phyloP scores from a whole-genome alignment of 805 yeast genomes.

The Candida maltosa region DNA sequence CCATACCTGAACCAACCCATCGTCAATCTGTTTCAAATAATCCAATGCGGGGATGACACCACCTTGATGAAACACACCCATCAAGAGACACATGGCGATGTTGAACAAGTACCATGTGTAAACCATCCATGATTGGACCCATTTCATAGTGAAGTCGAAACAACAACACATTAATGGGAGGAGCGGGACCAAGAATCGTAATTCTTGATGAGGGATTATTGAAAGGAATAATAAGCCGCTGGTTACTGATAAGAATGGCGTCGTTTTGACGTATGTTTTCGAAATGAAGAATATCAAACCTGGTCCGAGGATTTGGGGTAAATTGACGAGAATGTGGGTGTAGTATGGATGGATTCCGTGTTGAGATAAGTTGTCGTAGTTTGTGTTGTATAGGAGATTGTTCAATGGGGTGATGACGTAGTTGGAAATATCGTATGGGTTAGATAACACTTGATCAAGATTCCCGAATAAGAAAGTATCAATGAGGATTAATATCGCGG shows the following conservation, averaged over 20 bases:
- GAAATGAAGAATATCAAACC: conserved; percentile 46
- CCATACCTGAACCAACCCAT: conserved; percentile 53
- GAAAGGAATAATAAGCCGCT: conserved; percentile 68
- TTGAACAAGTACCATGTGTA: conserved; percentile 66
- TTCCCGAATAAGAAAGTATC: conserved; percentile 51
- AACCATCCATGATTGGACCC: conserved; percentile 19
- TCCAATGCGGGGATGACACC: conserved; percentile 75
- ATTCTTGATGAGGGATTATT: conserved; percentile 84
- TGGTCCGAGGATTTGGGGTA: conserved; percentile 86
- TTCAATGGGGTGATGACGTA: conserved; percentile 71
- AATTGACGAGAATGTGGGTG: conserved; percentile 69
- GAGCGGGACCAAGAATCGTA: conserved; percentile 79
- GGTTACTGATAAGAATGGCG: conserved; percentile 56
- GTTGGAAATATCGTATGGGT: conserved; percentile 12
- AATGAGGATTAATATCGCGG: conserved; percentile 36
- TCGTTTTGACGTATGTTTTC: conserved; percentile 40
- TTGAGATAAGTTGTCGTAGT: conserved; percentile 51
- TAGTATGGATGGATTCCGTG: conserved; percentile 86
- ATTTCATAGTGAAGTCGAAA: conserved; percentile 34
- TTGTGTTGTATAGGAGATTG: conserved; percentile 68
- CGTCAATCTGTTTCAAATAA: conserved; percentile 25
- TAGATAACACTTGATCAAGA: neutral
- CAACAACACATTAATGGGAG: conserved; percentile 68
- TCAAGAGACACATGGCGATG: conserved; percentile 49
- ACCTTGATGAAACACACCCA: conserved; percentile 87